These are phyloP conservation scores for Phialemonium atrogriseum DNA, from an alignment of 2,329 filamentous ascomycete genomes.

Conservation along the genomic window DNA sequence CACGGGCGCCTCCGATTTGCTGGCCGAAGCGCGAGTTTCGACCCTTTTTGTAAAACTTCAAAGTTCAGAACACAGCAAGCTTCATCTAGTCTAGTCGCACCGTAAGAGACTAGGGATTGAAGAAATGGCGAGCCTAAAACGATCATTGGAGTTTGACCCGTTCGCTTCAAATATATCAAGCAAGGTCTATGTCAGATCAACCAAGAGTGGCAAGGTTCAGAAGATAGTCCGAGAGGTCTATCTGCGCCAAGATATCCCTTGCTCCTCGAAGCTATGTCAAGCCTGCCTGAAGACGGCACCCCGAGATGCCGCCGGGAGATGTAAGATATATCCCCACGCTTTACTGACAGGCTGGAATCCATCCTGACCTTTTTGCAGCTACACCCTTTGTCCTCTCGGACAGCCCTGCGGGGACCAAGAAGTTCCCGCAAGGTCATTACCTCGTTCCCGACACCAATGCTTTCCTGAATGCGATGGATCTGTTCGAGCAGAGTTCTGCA, in stretches of 20 bases:
- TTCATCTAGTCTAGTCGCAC: too few relatives aligned
- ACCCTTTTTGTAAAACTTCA: neutral
- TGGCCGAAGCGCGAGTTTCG: neutral
- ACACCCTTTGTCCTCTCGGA: slow-evolving; percentile 83
- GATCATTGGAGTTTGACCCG: slow-evolving; percentile 43
- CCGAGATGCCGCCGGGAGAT: slow-evolving; percentile 67
- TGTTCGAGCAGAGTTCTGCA: slow-evolving; percentile 84
- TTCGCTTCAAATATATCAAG: slow-evolving; percentile 72
- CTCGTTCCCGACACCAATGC: slow-evolving; percentile 94
- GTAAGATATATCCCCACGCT: slow-evolving; percentile 36
- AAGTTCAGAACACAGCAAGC: too few relatives aligned
- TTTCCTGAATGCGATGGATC: slow-evolving; percentile 89
- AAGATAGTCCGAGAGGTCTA: slow-evolving; percentile 98
- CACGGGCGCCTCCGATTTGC: neutral
- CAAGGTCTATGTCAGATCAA: slow-evolving; percentile 93
- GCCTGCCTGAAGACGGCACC: slow-evolving; percentile 68
- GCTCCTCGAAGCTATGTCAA: slow-evolving; percentile 83
- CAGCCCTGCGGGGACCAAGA: slow-evolving; percentile 73
- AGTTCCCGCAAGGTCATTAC: slow-evolving; percentile 83
- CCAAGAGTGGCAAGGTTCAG: slow-evolving; percentile 92
- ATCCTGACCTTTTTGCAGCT: slow-evolving; percentile 38
- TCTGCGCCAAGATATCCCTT: slow-evolving; percentile 91
- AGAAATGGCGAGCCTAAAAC: slow-evolving; percentile 61
- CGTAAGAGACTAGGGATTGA: too few relatives aligned
- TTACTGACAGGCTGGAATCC: neutral